Base-by-base conservation (phyloP, 1,284 basidiomycete species). In the Naganishia albida region DNA sequence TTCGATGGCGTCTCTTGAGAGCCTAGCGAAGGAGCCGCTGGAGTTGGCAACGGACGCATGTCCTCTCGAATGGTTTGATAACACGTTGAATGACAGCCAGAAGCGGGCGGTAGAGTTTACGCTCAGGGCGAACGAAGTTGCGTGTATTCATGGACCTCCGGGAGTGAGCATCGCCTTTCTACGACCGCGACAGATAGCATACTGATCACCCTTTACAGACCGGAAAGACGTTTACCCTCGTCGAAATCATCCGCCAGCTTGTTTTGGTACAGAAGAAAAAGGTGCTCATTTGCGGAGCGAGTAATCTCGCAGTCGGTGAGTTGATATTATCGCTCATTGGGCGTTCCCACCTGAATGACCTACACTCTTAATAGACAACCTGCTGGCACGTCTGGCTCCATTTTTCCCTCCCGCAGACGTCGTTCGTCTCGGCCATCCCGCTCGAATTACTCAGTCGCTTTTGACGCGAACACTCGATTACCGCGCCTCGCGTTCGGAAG, bases 61-160 rank as follows among this genome's bases (percentile, higher is more conserved):
- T 0, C 77, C 82, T 7, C 70, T 91, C n/a, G 72, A 80, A 2
- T 93, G 89, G 77, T 89, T 91, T 70, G 89, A 96, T 70, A 75
- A 82, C 0, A 83, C 81, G 0, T 81, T 98, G 49, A 98, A 99
- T 74, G 78, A 83, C 0, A 91, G 90, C 67, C 95, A 99, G 75
- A 87, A 88, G 74, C 82, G 85, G 20, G 93, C 93, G 0, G 86
- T 80, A 18, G 50, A 70, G 54, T 78, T 77, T 66, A 75, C 76
- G 42, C 63, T 80, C 15, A 69, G 68, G 12, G 76, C 81, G 0
- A 70, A 85, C 1, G 88, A 93, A 73, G 83, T 97, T 0, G 90
- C 90, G 0, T 91, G 93, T 70, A 93, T 99, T n/a, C 94, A 97
- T 74, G 94, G 95, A 0, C 95, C 95, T 6, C 94, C 95, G 66